Evolutionary conservation across 805 yeast species (phyloP), one percentile per base, ranked within the genome.

Genomic region (Yamadazyma sp.): DNA sequence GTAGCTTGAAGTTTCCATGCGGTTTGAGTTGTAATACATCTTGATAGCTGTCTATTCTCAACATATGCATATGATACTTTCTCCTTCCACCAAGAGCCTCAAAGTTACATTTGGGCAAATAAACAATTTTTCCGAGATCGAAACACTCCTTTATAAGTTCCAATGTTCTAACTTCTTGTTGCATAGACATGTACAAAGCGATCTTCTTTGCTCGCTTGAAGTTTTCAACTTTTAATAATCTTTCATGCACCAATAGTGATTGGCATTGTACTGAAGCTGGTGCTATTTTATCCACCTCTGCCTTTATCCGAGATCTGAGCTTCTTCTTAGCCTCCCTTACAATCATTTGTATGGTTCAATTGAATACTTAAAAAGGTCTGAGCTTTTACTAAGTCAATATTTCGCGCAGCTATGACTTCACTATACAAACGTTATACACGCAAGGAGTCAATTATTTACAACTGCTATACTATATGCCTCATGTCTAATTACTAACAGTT

Each of bases 141-240:
- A 84, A 79, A 7, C 85, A 75, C 12, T 64, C 43, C 29, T 64
- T 48, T 2, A 90, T 74, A 8, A 89, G 57, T 0, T 54, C 55
- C 7, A 57, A 49, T 0, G 96, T 89, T 39, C 75, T 74, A 1
- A 84, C 65, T 58, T 90, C 97, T 14, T 59, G 47, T 2, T 82
- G 87, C 89, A 90, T 82, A 55, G 75, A 79, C 84, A 89, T 76
- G 52, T 77, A 90, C 20, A 87, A 53, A 0, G 83, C 96, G 2
- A 89, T 55, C 3, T 55, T 65, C 7, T 52, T 48, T 0, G 89
- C 77, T 0, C 46, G 35, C 36, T 55, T 46, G 48, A 79, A 80
- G 28, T 56, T 63, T 0, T 66, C 61, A 22, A 49, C 37, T 2
- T 44, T 25, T 15, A 44, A 14, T n/a, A 70, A 28, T 9, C 45